Conservation (phyloP, 305 asterid species). For the Fraxinus baroniana region DNA sequence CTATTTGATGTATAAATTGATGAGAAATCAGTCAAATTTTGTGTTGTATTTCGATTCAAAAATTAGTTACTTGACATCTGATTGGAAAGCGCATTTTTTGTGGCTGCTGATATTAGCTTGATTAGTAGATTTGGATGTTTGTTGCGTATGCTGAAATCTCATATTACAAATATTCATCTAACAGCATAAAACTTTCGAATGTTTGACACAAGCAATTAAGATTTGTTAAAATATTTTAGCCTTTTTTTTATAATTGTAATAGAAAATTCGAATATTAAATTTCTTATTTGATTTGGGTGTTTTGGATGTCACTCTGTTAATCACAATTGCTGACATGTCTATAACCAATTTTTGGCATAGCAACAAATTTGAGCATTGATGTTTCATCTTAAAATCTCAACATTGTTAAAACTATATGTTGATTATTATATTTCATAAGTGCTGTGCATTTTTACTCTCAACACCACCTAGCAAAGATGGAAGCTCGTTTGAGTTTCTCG, state of each 20-base stretch:
- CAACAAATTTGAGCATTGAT: no score
- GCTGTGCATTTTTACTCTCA: neutral
- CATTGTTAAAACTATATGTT: neutral
- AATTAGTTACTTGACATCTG: neutral
- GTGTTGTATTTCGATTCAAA: neutral
- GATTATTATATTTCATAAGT: neutral
- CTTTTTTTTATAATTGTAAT: neutral
- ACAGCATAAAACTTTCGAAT: neutral
- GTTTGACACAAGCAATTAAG: neutral
- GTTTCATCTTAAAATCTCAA: neutral
- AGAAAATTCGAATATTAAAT: no score
- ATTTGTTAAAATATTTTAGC: neutral
- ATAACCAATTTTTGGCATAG: neutral
- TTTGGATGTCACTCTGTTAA: neutral
- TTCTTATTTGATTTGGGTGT: neutral
- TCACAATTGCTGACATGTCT: neutral
- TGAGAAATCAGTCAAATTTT: neutral
- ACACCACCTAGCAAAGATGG: neutral
- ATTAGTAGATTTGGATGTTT: neutral
- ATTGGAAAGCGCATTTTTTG: neutral
- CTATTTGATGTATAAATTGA: neutral
- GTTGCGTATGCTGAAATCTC: neutral
- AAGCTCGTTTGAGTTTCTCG: neutral
- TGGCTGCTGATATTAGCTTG: neutral
- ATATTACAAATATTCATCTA: neutral